phyloP scores from a whole-genome alignment of 78 protist genomes.

The Emiliania huxleyi region DNA sequence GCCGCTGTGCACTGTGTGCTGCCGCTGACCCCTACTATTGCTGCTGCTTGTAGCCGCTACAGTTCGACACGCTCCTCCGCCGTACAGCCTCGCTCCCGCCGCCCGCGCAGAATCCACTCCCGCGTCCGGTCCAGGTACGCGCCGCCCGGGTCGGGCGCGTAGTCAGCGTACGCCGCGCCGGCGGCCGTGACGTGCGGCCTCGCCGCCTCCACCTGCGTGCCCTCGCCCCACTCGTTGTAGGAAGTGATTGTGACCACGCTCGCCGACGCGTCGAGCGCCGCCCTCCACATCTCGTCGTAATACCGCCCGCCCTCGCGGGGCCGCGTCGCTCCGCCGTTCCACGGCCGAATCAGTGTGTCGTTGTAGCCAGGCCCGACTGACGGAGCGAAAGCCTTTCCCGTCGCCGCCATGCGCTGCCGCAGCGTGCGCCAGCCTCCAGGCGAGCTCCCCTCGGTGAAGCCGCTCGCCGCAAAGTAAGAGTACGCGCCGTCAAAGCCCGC shows the following conservation, averaged over 20 bases:
- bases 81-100: too few species aligned
- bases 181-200: not conserved
- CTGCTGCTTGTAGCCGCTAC: too few species aligned
- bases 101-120: too few species aligned
- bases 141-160: not conserved
- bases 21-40: too few species aligned
- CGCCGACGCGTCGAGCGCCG: conserved; percentile 1
- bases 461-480: conserved; percentile 31
- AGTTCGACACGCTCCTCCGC: too few species aligned
- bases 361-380: conserved; percentile 44
- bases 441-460: not conserved
- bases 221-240: conserved; percentile 56
- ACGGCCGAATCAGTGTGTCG: conserved; percentile 36
- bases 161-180: not conserved
- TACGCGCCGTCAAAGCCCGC: conserved; percentile 40
- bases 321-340: not conserved
- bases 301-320: not conserved
- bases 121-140: not conserved
- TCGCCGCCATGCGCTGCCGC: not conserved
- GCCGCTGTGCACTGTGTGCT: too few species aligned
- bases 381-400: not conserved
- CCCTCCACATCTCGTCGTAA: conserved; percentile 23
- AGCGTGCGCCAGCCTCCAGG: not conserved
- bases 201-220: conserved; percentile 49
- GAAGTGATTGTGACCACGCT: not conserved